Conservation (phyloP, 116 monocot genomes). For the Dioscorea cayenensis region DNA sequence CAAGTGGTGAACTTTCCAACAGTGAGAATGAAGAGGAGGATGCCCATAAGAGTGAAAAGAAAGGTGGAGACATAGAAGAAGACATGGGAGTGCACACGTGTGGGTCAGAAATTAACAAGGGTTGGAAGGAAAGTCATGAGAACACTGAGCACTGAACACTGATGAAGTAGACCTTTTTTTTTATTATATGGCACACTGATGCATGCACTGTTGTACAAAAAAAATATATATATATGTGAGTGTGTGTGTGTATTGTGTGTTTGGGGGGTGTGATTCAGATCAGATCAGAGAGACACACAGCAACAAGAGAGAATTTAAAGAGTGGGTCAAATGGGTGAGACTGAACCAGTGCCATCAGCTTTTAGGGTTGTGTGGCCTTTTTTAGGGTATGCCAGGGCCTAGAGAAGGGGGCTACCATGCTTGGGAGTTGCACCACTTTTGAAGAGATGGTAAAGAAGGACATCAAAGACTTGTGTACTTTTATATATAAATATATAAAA, state of each 20-base stretch:
- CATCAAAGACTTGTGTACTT: background rate
- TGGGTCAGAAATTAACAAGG: background rate
- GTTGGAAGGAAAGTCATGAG: background rate
- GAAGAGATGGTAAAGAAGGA: background rate
- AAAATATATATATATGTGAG: too few relatives aligned
- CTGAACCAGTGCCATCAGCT: background rate
- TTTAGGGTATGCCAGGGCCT: background rate
- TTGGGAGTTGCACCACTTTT: background rate
- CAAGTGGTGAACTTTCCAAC: slow-evolving; percentile 79
- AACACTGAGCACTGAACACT: background rate
- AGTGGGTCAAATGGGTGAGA: background rate
- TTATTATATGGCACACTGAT: too few relatives aligned
- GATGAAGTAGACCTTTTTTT: too few relatives aligned
- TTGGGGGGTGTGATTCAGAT: background rate
- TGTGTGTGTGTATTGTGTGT: too few relatives aligned
- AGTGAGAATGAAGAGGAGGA: slow-evolving; percentile 59
- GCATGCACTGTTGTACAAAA: too few relatives aligned
- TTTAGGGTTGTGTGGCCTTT: background rate
- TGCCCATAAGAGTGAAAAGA: slow-evolving; percentile 57
- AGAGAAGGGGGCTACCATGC: background rate
- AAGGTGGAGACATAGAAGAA: slow-evolving; percentile 4
- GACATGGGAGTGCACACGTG: background rate
- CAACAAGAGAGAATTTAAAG: background rate
- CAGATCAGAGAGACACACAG: background rate
- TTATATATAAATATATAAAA: too few relatives aligned